These are phyloP conservation scores for Exsudoporus frostii DNA, from an alignment of 768 basidiomycete species.

Conservation along the genomic window DNA sequence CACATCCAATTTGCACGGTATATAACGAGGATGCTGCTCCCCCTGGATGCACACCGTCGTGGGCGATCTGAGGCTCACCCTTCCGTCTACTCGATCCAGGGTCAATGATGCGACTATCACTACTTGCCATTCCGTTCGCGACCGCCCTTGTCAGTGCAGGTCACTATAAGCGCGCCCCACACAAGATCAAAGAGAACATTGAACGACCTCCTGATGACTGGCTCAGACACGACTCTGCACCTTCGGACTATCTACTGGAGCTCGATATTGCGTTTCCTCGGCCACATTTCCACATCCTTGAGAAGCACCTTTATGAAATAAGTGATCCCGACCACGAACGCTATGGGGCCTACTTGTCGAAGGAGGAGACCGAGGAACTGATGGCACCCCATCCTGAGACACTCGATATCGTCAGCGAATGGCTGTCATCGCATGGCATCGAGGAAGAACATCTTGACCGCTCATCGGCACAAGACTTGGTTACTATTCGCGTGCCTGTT, in stretches of 20 bases:
- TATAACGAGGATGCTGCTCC: constrained; percentile 14
- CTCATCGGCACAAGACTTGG: constrained; percentile 70
- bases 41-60: too few species aligned
- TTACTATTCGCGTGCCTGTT: constrained; percentile 57
- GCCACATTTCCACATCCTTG: constrained; percentile 46
- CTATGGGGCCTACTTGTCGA: constrained; percentile 57
- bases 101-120: constrained; percentile 9
- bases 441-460: constrained; percentile 43
- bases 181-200: constrained; percentile 50
- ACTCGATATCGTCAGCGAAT: constrained; percentile 52
- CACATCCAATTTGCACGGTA: background rate
- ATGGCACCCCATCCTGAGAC: constrained; percentile 57
- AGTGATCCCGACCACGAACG: constrained; percentile 53
- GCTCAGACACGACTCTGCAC: constrained; percentile 41
- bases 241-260: constrained; percentile 42
- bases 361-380: constrained; percentile 60
- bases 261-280: constrained; percentile 60
- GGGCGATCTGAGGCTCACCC: background rate
- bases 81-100: background rate
- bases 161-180: constrained; percentile 6
- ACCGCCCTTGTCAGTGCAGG: constrained; percentile 10
- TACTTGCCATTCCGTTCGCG: constrained; percentile 13
- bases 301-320: constrained; percentile 54
- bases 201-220: constrained; percentile 46
- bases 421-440: constrained; percentile 59